phyloP scores from a whole-genome alignment of 495 filamentous ascomycete species.

The Aspergillus wentii region DNA sequence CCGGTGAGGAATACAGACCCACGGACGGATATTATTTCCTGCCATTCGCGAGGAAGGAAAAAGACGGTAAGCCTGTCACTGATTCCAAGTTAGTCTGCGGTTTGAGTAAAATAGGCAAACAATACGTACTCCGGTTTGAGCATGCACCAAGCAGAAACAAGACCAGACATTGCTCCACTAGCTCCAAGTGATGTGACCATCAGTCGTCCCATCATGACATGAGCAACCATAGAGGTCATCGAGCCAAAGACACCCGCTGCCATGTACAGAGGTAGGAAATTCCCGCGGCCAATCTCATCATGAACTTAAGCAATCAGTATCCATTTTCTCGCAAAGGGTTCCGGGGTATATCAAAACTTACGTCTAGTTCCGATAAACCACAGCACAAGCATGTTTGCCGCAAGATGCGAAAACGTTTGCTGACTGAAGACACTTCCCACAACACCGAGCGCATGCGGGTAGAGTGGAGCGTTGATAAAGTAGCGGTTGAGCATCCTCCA shows the following conservation, averaged over 20 bases:
- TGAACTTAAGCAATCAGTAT: constrained; percentile 58
- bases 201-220: constrained; percentile 50
- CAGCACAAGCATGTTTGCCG: constrained; percentile 63
- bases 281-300: constrained; percentile 81
- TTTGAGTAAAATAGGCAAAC: neutral
- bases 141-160: constrained; percentile 65
- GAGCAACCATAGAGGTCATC: constrained; percentile 53
- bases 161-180: constrained; percentile 65
- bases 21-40: constrained; percentile 26
- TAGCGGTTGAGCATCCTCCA: constrained; percentile 76
- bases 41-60: constrained; percentile 36
- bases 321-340: too few species aligned
- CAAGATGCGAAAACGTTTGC: constrained; percentile 59
- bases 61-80: constrained; percentile 40
- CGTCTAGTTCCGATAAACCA: constrained; percentile 54
- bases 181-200: constrained; percentile 60
- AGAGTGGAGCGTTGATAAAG: constrained; percentile 66
- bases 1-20: constrained; percentile 32
- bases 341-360: too few species aligned
- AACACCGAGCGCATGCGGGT: constrained; percentile 59
- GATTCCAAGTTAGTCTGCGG: neutral
- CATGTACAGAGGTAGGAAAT: constrained; percentile 77
- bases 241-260: constrained; percentile 62
- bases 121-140: constrained; percentile 49
- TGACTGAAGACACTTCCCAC: constrained; percentile 78